Conservation (phyloP, 805 yeast genomes). For the Zygosaccharomyces gambellarensis region DNA sequence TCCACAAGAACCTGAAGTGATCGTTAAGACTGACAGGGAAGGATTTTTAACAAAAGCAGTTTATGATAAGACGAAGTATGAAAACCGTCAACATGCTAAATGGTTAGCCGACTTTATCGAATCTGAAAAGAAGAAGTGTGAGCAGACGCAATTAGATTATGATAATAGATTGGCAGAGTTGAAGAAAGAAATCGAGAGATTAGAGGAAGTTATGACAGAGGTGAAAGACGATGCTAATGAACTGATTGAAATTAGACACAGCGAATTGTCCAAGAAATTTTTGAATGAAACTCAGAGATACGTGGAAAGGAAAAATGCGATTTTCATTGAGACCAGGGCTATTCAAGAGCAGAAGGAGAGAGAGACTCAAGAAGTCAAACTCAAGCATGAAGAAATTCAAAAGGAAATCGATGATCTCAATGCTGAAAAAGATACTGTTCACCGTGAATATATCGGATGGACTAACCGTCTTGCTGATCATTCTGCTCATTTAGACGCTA, state of each 20-base stretch:
- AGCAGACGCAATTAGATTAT: conserved; percentile 20
- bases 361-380: conserved; percentile 22
- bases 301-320: conserved; percentile 20
- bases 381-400: conserved; percentile 23
- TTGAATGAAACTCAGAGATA: conserved; percentile 22
- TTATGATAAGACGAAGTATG: conserved; percentile 26
- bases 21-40: conserved; percentile 24
- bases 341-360: conserved; percentile 25
- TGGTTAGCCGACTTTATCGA: conserved; percentile 17
- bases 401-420: conserved; percentile 26
- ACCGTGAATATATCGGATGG: conserved; percentile 21
- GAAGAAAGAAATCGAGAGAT: conserved; percentile 20
- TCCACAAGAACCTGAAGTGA: conserved; percentile 29
- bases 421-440: conserved; percentile 17
- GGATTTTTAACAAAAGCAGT: conserved; percentile 30
- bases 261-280: conserved; percentile 19
- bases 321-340: conserved; percentile 27
- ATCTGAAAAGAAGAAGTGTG: conserved; percentile 17
- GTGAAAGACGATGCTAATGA: conserved; percentile 22
- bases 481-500: conserved; percentile 27
- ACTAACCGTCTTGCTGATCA: conserved; percentile 20
- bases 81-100: conserved; percentile 19
- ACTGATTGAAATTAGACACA: conserved; percentile 25
- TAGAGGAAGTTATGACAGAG: conserved; percentile 22
- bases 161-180: conserved; percentile 18